Base-by-base conservation (phyloP, 1,284 basidiomycete species). In the Phylloboletellus chloephorus region DNA sequence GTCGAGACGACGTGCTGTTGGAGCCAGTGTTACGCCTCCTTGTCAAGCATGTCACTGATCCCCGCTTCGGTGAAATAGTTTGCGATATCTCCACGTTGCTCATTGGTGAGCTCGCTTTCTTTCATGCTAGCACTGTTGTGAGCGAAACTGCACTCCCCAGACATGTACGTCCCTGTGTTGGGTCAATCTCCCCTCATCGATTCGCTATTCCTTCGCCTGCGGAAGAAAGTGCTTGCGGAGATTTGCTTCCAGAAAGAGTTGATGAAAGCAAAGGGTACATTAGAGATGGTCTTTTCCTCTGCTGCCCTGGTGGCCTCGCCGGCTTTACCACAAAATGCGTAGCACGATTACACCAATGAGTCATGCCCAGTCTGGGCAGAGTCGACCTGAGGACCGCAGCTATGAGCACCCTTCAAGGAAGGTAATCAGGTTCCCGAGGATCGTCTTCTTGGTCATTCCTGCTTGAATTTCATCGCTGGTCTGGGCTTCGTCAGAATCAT, bases 141-240 rank as follows among this genome's bases (percentile, higher is more conserved):
- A 47, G 8, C 7, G 5, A 7, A 39, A 24, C 35, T 11, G 11
- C 37, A 15, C 21, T 32, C 21, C 17, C 11, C 54, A 95, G 95
- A 98, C 46, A 87, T 96, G 72, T 99, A 99, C 61, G 74, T 79
- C 0, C 77, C 88, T 2, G 83, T 96, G 13, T 71, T 98, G 12
- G 95, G 95, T 1, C 92, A 96, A 63, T 95, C 93, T 20, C 90
- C 93, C 1, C 68, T 95, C 34, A 88, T 98, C 41, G 96, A 98
- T 65, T 73, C 82, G 7, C 72, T 97, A 23, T 86, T 98, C 52
- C 70, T 87, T 15, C 82, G 86, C 36, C 71, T 98, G 36, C 82
- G 82, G 46, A 85, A 82, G 56, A 92, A 94, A 56, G 76, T 98
- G 3, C 67, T 78, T 22, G 79, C 84, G 30, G 96, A 99, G 62